Percentiles rank a stretch among this genome's conserved stretches.
phyloP scores from a whole-genome alignment of 768 basidiomycete genomes.

The Lentinula sp. region DNA sequence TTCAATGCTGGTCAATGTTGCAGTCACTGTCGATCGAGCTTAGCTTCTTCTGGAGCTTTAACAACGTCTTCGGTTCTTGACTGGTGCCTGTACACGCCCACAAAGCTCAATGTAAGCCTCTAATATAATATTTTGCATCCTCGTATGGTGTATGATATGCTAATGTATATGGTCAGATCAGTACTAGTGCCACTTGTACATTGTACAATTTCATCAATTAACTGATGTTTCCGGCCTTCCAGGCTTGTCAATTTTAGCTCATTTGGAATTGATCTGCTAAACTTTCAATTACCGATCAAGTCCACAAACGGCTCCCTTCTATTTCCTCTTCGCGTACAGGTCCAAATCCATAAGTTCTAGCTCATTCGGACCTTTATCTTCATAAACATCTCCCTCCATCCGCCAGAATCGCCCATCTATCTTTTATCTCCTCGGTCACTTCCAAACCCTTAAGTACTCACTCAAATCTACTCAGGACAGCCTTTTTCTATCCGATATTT shows the following conservation, averaged over 20 bases:
- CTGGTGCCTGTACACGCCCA: not conserved
- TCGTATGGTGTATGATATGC: not conserved
- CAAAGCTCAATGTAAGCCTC: not conserved
- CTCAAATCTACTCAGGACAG: not conserved
- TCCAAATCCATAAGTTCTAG: constrained; percentile 6
- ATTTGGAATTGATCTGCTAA: not conserved
- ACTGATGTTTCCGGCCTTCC: not conserved
- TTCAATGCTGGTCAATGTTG: not conserved
- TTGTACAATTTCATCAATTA: not conserved
- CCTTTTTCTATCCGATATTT: not conserved
- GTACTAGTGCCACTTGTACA: not conserved
- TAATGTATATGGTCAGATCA: not conserved
- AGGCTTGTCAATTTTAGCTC: not conserved
- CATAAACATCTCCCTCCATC: not conserved
- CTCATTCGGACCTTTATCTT: constrained; percentile 2
- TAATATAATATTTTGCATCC: not conserved
- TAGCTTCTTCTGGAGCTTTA: not conserved
- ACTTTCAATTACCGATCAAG: constrained; percentile 2
- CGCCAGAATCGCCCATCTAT: constrained; percentile 5
- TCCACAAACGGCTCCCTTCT: constrained; percentile 2
- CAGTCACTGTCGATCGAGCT: constrained; percentile 2
- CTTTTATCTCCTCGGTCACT: constrained; percentile 1
- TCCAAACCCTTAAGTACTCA: not conserved
- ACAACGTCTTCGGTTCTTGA: not conserved
- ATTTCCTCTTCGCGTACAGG: constrained; percentile 8